phyloP scores from a whole-genome alignment of 1,284 basidiomycete genomes.

The Sparassis latifolia region DNA sequence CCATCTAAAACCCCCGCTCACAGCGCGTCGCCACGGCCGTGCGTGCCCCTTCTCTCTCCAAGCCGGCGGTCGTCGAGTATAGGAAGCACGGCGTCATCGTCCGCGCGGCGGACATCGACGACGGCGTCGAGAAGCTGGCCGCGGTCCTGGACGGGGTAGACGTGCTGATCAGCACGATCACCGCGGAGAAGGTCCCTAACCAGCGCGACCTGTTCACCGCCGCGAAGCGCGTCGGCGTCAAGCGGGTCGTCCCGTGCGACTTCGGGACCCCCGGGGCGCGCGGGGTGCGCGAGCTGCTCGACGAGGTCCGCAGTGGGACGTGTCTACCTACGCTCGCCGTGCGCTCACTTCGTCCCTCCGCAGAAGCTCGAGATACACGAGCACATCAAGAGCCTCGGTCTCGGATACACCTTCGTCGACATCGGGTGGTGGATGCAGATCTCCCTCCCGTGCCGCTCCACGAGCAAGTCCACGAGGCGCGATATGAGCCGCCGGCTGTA shows the following conservation, averaged over 20 bases:
- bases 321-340: neutral
- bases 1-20: neutral
- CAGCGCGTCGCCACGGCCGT: constrained; percentile 9
- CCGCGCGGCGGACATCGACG: constrained; percentile 8
- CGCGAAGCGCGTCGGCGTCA: constrained; percentile 14
- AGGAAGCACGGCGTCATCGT: constrained; percentile 12
- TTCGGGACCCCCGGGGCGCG: constrained; percentile 11
- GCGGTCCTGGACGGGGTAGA: constrained; percentile 9
- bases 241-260: constrained; percentile 14
- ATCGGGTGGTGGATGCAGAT: constrained; percentile 23
- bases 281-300: constrained; percentile 10
- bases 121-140: constrained; percentile 8
- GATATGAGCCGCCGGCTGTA: constrained; percentile 2
- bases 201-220: constrained; percentile 11
- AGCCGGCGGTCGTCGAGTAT: constrained; percentile 7
- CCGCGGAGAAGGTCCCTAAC: neutral
- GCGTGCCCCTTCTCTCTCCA: constrained; percentile 9
- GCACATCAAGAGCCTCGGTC: constrained; percentile 10
- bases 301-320: constrained; percentile 6
- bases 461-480: neutral
- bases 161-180: constrained; percentile 12
- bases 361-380: constrained; percentile 18
- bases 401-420: constrained; percentile 20
- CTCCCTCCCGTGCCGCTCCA: constrained; percentile 8
- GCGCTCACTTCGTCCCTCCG: too few relatives aligned